phyloP scores from a whole-genome alignment of 805 yeast species.

The Cyberlindnera japonica region DNA sequence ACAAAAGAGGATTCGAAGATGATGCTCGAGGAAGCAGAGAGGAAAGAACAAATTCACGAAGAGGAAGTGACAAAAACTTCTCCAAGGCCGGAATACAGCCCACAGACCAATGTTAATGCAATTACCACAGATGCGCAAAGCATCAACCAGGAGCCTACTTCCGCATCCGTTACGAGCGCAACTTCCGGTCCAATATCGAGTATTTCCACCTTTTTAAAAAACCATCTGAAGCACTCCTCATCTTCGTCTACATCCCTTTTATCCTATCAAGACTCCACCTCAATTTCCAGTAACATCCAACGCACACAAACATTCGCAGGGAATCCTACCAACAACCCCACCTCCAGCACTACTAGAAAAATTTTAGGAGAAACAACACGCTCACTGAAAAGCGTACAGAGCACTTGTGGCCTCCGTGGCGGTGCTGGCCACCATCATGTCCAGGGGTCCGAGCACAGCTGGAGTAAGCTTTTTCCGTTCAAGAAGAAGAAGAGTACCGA shows the following conservation, averaged over 20 bases:
- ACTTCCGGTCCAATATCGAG: slow-evolving; percentile 8
- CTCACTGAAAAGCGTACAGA: neutral
- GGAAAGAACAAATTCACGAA: too few relatives aligned
- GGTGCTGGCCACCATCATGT: neutral
- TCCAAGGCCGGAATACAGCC: too few relatives aligned
- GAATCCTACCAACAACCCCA: neutral
- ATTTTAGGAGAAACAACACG: neutral
- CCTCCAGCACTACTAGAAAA: neutral
- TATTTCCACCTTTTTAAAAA: slow-evolving; percentile 7
- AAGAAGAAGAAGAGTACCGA: slow-evolving; percentile 5
- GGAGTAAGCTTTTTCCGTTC: slow-evolving; percentile 9
- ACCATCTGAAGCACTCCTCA: slow-evolving; percentile 4
- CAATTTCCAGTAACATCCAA: neutral
- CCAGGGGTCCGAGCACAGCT: slow-evolving; percentile 5
- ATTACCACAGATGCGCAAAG: too few relatives aligned
- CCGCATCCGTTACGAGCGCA: neutral
- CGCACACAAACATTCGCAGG: slow-evolving; percentile 10
- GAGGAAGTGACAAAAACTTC: too few relatives aligned
- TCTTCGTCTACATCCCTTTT: neutral
- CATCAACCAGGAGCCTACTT: too few relatives aligned
- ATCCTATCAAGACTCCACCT: slow-evolving; percentile 1
- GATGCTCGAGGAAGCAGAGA: slow-evolving; percentile 1
- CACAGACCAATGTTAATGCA: too few relatives aligned
- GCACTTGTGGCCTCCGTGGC: neutral
- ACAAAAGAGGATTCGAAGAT: slow-evolving; percentile 7